These are phyloP conservation scores for Kappamyces sp. DNA, from an alignment of 192 early-diverging fungal genomes.

Conservation along the genomic window DNA sequence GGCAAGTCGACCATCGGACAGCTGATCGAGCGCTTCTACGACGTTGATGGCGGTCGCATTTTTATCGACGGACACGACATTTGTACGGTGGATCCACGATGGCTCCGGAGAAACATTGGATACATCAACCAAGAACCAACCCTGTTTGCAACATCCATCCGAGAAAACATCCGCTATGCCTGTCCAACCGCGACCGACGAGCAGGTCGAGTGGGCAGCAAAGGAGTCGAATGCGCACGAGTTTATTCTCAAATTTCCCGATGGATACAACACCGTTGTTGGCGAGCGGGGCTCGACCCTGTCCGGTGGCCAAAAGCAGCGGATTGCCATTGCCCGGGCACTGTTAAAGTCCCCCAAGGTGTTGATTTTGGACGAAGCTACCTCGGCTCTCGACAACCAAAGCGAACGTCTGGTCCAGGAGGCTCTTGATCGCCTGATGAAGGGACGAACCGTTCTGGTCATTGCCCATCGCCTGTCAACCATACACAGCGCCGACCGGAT, in stretches of 20 bases:
- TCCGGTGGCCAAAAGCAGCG: constrained; percentile 40
- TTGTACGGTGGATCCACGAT: constrained; percentile 23
- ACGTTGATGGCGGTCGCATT: constrained; percentile 21
- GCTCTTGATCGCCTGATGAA: constrained; percentile 48
- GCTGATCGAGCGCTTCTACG: constrained; percentile 40
- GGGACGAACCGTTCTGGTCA: constrained; percentile 61
- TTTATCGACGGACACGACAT: constrained; percentile 32
- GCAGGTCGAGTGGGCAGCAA: constrained; percentile 25
- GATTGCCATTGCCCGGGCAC: constrained; percentile 52
- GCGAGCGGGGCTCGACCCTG: constrained; percentile 44
- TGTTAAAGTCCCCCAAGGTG: constrained; percentile 41
- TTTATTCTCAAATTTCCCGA: constrained; percentile 65
- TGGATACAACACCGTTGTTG: constrained; percentile 38
- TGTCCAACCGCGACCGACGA: constrained; percentile 17
- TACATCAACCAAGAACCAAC: constrained; percentile 41
- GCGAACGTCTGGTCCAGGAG: constrained; percentile 59
- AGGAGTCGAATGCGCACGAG: constrained; percentile 62
- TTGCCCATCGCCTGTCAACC: constrained; percentile 65
- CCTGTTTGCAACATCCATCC: constrained; percentile 31
- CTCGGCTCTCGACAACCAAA: constrained; percentile 52
- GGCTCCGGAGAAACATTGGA: constrained; percentile 32
- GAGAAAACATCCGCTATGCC: constrained; percentile 35
- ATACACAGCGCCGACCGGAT: constrained; percentile 62
- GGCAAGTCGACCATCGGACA: constrained; percentile 36
- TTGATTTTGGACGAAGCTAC: constrained; percentile 40